Evolutionary conservation across 257 asterid species (phyloP), one percentile per base, ranked within the genome.

Genomic region (Henckelia pumila): DNA sequence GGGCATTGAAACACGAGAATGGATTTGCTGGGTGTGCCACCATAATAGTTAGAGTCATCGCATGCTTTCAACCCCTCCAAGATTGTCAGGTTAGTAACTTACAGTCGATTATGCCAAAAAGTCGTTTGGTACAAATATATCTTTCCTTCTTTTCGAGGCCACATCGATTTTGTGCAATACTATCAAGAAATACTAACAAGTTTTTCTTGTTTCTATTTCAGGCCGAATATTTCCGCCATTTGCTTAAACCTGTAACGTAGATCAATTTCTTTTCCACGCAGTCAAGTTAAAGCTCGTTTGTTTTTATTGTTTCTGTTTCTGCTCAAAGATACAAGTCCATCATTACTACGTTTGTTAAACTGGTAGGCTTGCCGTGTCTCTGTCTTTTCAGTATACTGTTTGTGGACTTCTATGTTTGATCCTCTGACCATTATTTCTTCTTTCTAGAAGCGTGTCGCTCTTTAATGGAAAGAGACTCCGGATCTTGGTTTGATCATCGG

Each of bases 211-310:
- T 13, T 68, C 56, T 68, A 30, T 80, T 85, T 66, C 98, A 93
- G 98, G 98, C 98, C 19, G 98, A n/a, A n/a, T n/a, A n/a, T n/a
- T n/a, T n/a, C n/a, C n/a, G n/a, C n/a, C n/a, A n/a, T n/a, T n/a
- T n/a, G 71, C 95, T 93, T 67, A 93, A 93, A 73, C 98, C 98
- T 61, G 97, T 93, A 0, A 93, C 98, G 98, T 93, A 93, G 95
- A 50, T 79, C 62, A 67, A 32, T 82, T 81, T 79, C 68, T 33
- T 65, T 25, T 72, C 79, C 60, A 4, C 76, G 81, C 84, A 23
- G 85, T 82, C 83, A 69, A 85, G 77, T 82, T 79, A n/a, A 35
- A 35, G 13, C 47, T 35, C 47, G 16, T 35, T 76, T 76, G 73
- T n/a, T 57, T 73, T 77, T 77, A 64, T 59, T 10, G 63, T 64